Evolutionary conservation across 2,329 filamentous ascomycete genomes (phyloP), one percentile per base, ranked within the genome.

Genomic region (Botrytis cinerea): DNA sequence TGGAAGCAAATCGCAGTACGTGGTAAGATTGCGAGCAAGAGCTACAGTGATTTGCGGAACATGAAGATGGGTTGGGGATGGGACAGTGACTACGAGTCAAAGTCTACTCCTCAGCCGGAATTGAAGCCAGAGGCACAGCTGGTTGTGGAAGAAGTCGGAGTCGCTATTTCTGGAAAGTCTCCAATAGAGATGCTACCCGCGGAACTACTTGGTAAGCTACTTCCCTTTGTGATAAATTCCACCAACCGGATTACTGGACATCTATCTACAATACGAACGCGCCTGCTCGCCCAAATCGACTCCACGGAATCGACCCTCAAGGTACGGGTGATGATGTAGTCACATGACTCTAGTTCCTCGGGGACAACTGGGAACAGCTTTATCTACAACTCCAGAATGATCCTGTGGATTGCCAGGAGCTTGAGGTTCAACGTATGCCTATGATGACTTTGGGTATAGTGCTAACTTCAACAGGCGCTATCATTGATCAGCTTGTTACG

Each of bases 401-500:
- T 61, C 71, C 51, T 61, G 43, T 68, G 54, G 57, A 73, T 46
- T 60, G 2, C 54, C 43, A 54, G 71, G 63, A 69, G 48, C 63
- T 62, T 48, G 43, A 73, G 71, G 63, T 73, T 51, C 60, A 73
- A 68, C 71, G 71, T 73, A 69, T 73, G n/a, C 25, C 54, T 64
- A 69, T 4, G 32, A 74, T 38, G 70, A 70, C 51, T 40, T 46
- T 67, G 60, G 70, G 61, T 22, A 54, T 66, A 69, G 72, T 61
- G 66, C 62, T 77, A 76, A 76, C 73, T 61, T 66, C 51, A 35
- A 70, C 77, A 93, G 92, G 89, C 78, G 84, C 89, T 80, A 93
- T 95, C 75, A 92, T 95, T 79, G 91, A 92, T 75, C 86, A 92
- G 69, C 86, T 95, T 71, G 90, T 92, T 45, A 84, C 93, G 73